Conservation (phyloP, 1,284 basidiomycete species). For the Melampsora occidentalis region DNA sequence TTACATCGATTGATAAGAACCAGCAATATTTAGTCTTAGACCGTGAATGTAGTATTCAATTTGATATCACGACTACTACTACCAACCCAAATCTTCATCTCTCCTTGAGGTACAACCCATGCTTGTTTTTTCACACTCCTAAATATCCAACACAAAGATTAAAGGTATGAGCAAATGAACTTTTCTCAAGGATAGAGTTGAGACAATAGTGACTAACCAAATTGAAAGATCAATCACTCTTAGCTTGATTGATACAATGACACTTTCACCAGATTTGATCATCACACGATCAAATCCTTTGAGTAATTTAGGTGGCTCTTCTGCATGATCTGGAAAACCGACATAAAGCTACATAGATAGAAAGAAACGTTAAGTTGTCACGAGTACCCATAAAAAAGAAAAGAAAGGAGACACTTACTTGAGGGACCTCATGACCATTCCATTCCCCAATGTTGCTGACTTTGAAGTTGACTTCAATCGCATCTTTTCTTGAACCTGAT, state of each 20-base stretch:
- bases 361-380: too few relatives aligned
- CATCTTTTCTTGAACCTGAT: neutral
- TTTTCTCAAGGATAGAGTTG: neutral
- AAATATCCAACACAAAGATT: neutral
- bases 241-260: slow-evolving; percentile 44
- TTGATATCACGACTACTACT: slow-evolving; percentile 31
- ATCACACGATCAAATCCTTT: slow-evolving; percentile 49
- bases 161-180: neutral
- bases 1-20: too few relatives aligned
- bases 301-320: slow-evolving; percentile 47
- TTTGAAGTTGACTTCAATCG: slow-evolving; percentile 17
- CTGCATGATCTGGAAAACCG: slow-evolving; percentile 24
- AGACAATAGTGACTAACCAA: neutral
- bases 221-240: neutral
- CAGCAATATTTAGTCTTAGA: neutral
- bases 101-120: slow-evolving; percentile 28
- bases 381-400: neutral
- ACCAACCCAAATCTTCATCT: slow-evolving; percentile 34
- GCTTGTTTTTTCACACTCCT: slow-evolving; percentile 34
- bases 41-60: neutral
- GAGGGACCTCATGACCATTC: slow-evolving; percentile 34
- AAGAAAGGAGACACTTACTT: neutral
- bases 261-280: slow-evolving; percentile 46
- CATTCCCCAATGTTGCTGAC: slow-evolving; percentile 10
- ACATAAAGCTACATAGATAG: slow-evolving; percentile 17